Evolutionary conservation across 352 stramenopile species (phyloP), one percentile per base, ranked within the genome.

Genomic region (Phytophthora citrophthora): DNA sequence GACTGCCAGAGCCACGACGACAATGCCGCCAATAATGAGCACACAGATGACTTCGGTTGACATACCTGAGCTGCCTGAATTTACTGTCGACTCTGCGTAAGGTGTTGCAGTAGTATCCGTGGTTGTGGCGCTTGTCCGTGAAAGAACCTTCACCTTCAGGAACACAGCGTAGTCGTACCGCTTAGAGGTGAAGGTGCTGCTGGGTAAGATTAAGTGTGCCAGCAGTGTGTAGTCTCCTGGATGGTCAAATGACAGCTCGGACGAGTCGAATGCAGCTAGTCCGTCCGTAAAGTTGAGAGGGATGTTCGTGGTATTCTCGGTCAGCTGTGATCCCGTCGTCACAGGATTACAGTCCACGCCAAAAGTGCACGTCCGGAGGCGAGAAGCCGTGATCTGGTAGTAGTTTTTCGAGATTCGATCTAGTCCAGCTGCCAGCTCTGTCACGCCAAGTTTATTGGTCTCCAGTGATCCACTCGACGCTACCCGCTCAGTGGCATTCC

Each of bases 121-220:
- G 1, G 58, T 59, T 8, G 54, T 64, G 38, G 63, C 59, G 44
- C 51, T 72, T 16, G 62, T 54, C 32, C 60, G 70, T 9, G 49
- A 77, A 3, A 70, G 54, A 38, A 74, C 71, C 62, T 74, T 64
- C 36, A 79, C 68, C 44, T 79, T 86, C 41, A 67, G 73, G 27
- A 76, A 91, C 53, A 77, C 67, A 12, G 85, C 85, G 49, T 87
- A 94, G 77, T 94, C 85, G 54, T 82, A 89, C 1, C 85, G 76
- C 38, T 73, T 64, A 41, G 70, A 67, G 20, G 65, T 77, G 0
- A 77, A 57, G 31, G 64, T 72, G 12, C 54, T 67, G 13, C 81
- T 83, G 0, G 85, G 81, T 12, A 94, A 47, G 18, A 89, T 77
- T 43, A 93, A 67, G 49, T 91, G 85, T 2, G 82, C 82, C 38